Base-by-base conservation (phyloP, 2,329 filamentous ascomycete species). In the Rutstroemia sp. region DNA sequence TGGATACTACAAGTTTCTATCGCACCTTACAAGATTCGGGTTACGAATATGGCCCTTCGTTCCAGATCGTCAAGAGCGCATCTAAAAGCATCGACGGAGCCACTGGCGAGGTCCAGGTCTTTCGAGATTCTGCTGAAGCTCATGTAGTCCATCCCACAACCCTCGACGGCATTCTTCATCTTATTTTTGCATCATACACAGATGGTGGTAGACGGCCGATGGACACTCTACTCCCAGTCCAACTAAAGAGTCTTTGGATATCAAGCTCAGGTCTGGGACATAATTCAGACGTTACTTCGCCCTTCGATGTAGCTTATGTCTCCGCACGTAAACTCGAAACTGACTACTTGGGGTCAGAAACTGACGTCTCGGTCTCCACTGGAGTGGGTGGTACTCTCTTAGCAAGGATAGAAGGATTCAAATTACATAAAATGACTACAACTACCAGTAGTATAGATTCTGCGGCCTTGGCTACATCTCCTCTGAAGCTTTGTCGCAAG, bases 141-240 rank as follows among this genome's bases (percentile, higher is more conserved):
- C 78, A 82, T 60, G 56, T 81, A 4, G 73, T 83, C 19, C 81
- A 84, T 58, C 80, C 81, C 0, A 74, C 77, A 4, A 81, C 80
- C 0, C 69, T 83, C 14, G 80, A 83, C 61, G 69, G 76, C 2
- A 75, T 82, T 21, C 45, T 56, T 46, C 60, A 60, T 23, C 37
- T 58, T 12, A 45, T 25, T 16, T 39, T 17, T 16, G 45, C 48
- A 19, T 42, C 54, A 42, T 34, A 48, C 7, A 51, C 45, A 16
- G 45, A 47, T 70, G 70, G 1, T 16, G 44, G 42, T 23, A 23
- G 8, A 8, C 17, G 30, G 23, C 30, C 30, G 5, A n/a, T 19
- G n/a, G 25, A 37, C 6, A 25, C 51, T 21, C 25, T 38, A 17
- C n/a, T 49, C 17, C 48, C 48, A 14, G 19, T 30, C 8, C 17